Evolutionary conservation across 805 yeast genomes (phyloP).

Genomic region (Candida broadrunensis): DNA sequence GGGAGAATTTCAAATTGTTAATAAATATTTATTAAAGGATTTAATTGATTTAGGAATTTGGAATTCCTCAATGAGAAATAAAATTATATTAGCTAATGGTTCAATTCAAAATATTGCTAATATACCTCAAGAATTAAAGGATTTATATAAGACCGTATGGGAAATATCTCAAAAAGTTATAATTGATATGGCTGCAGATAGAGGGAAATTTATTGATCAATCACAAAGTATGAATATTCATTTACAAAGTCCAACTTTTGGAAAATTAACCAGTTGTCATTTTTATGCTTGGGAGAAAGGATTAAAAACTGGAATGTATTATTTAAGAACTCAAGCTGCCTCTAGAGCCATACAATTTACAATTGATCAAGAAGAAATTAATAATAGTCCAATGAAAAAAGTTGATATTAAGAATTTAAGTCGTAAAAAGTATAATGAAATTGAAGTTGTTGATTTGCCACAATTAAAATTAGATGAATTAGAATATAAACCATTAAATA

Average conservation of each 20-base stretch:
- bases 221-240: conserved; percentile 45
- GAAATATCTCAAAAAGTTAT: conserved; percentile 84
- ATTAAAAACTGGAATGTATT: conserved; percentile 40
- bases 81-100: conserved; percentile 74
- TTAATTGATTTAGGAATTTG: conserved; percentile 79
- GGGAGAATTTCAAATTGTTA: conserved; percentile 92
- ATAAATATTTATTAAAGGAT: conserved; percentile 80
- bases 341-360: conserved; percentile 38
- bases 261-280: conserved; percentile 41
- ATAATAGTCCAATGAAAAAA: conserved; percentile 4
- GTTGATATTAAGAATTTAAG: conserved; percentile 9
- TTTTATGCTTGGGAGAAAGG: conserved; percentile 41
- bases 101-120: conserved; percentile 74
- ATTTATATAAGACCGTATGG: conserved; percentile 93
- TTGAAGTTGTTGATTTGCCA: conserved; percentile 3
- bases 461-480: neutral
- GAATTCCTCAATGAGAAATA: conserved; percentile 75
- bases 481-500: neutral
- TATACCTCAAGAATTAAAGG: conserved; percentile 73
- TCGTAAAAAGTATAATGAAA: conserved; percentile 20
- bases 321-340: conserved; percentile 36
- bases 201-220: conserved; percentile 66
- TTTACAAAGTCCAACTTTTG: conserved; percentile 33
- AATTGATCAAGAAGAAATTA: conserved; percentile 14
- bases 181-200: conserved; percentile 82